Conservation (phyloP, 1,284 basidiomycete species). For the Irpex sp. region DNA sequence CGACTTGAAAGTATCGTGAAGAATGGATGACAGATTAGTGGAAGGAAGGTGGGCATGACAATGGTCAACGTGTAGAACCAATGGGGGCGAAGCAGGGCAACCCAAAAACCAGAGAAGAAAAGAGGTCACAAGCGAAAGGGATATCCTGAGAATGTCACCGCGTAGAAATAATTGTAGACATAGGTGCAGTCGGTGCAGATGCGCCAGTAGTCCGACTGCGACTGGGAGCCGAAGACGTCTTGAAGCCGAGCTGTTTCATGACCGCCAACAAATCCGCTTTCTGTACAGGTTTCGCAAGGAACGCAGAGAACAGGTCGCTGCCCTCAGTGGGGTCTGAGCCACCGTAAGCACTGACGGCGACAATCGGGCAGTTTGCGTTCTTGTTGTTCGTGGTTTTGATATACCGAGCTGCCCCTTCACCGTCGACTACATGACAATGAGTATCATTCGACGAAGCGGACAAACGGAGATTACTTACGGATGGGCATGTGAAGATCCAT, state of each 20-base stretch:
- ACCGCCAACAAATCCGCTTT: constrained; percentile 79
- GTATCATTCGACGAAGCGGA: constrained; percentile 10
- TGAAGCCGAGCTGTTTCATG: constrained; percentile 86
- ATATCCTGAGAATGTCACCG: constrained; percentile 2
- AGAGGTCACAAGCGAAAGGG: constrained; percentile 18
- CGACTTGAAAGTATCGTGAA: constrained; percentile 16
- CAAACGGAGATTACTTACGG: constrained; percentile 46
- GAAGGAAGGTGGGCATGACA: constrained; percentile 29
- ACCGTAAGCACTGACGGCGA: constrained; percentile 86
- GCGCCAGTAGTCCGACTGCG: constrained; percentile 9
- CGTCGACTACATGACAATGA: constrained; percentile 59
- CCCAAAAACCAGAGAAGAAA: constrained; percentile 18
- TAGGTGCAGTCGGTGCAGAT: background rate
- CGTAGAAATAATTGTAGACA: background rate
- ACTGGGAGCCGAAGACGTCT: constrained; percentile 66
- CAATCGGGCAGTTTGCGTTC: constrained; percentile 87
- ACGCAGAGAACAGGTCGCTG: constrained; percentile 81
- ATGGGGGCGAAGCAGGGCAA: constrained; percentile 12
- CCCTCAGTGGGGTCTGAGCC: constrained; percentile 63
- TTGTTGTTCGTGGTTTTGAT: constrained; percentile 94
- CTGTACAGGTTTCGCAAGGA: constrained; percentile 84
- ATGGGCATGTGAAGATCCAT: constrained; percentile 92
- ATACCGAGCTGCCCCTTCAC: constrained; percentile 88
- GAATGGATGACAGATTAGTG: constrained; percentile 18
- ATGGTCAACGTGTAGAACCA: constrained; percentile 28